phyloP scores from a whole-genome alignment of 495 filamentous ascomycete species.

The Xylaria grammica region DNA sequence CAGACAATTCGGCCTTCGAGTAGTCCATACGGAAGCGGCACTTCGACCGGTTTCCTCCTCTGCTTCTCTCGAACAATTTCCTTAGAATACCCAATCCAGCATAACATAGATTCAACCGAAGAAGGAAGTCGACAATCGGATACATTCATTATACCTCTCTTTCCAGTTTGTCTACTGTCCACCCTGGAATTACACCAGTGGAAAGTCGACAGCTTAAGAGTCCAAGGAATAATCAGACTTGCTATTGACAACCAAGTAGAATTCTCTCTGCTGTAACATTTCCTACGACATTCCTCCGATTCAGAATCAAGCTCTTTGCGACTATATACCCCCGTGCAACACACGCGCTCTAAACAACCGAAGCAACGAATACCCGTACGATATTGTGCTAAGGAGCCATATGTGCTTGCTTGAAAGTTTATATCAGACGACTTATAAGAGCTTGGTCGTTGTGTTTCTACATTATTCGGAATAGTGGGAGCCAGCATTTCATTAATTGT shows the following conservation, averaged over 20 bases:
- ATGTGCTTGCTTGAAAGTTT: background rate
- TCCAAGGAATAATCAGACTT: conserved; percentile 1
- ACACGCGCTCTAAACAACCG: background rate
- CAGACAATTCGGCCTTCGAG: conserved; percentile 15
- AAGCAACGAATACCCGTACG: conserved; percentile 5
- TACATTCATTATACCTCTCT: conserved; percentile 13
- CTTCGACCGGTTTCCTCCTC: background rate
- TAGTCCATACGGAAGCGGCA: conserved; percentile 11
- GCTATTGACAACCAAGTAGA: background rate
- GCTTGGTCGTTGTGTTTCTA: conserved; percentile 29
- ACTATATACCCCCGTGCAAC: conserved; percentile 11
- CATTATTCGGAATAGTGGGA: conserved; percentile 18
- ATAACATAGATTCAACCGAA: background rate
- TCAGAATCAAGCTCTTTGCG: background rate
- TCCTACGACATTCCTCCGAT: conserved; percentile 16
- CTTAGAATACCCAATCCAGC: conserved; percentile 6
- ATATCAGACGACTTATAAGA: conserved; percentile 6
- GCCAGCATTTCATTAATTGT: conserved; percentile 29
- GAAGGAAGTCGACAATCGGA: conserved; percentile 6
- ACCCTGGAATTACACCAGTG: background rate
- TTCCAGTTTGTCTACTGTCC: conserved; percentile 6
- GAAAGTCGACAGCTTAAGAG: conserved; percentile 5
- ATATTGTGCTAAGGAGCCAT: conserved; percentile 6
- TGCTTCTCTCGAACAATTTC: background rate
- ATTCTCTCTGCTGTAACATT: conserved; percentile 5